These are phyloP conservation scores for Cajanus cajan DNA, from an alignment of 306 rosid genomes.

Conservation along the genomic window DNA sequence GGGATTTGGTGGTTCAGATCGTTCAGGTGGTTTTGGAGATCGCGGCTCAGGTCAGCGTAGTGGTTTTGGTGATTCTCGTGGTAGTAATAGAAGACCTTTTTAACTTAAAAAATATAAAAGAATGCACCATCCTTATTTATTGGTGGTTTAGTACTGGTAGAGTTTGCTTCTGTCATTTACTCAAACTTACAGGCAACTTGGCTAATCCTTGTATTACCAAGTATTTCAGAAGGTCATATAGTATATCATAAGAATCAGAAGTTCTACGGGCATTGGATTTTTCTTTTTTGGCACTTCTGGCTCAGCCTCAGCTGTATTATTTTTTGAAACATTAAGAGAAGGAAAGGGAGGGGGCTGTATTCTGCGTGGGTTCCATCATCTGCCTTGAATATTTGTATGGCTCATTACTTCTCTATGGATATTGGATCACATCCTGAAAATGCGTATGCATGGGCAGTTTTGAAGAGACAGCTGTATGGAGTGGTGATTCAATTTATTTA, in stretches of 20 bases:
- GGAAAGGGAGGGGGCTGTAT: background rate
- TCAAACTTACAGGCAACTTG: constrained; percentile 27
- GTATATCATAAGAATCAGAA: constrained; percentile 19
- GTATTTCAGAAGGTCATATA: constrained; percentile 25
- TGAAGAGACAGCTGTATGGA: constrained; percentile 29
- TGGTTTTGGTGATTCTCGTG: constrained; percentile 16
- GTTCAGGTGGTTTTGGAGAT: background rate
- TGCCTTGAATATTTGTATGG: background rate
- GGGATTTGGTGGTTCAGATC: constrained; percentile 8
- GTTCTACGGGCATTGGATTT: background rate
- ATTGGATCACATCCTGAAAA: constrained; percentile 5
- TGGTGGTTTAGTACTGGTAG: constrained; percentile 29
- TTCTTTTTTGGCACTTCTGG: background rate
- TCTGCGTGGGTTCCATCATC: constrained; percentile 5
- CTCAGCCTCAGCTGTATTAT: background rate
- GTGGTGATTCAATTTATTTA: constrained; percentile 18
- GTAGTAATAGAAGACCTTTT: constrained; percentile 35
- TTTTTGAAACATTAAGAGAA: background rate
- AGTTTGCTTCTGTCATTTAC: constrained; percentile 26
- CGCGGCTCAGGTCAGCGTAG: constrained; percentile 27
- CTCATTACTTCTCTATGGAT: background rate
- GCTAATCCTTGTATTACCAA: constrained; percentile 17
- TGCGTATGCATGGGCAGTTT: constrained; percentile 1
- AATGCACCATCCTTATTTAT: constrained; percentile 12
- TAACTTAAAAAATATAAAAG: constrained; percentile 21